Evolutionary conservation across 331 rosid species (phyloP).

Genomic region (Pyracantha coccinea): DNA sequence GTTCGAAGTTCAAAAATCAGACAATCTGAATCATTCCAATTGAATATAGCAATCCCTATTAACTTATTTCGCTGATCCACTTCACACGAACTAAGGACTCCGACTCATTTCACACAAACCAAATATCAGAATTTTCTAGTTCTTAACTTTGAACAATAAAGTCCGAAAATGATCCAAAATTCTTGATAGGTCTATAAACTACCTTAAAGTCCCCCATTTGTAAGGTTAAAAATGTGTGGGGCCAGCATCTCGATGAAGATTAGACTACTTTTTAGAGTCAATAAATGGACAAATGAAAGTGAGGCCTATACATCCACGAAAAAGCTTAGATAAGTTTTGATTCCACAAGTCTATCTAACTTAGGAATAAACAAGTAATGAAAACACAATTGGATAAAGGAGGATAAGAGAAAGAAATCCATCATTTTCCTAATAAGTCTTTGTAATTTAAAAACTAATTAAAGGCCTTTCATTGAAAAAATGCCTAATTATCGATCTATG

Average conservation of each 20-base stretch:
- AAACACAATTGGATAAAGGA: neutral
- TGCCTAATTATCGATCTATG: neutral
- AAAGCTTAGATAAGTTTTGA: neutral
- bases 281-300: neutral
- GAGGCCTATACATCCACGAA: no score
- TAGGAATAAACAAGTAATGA: neutral
- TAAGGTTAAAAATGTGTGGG: neutral
- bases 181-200: neutral
- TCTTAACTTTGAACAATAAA: no score
- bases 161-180: no score
- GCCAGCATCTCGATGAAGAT: neutral
- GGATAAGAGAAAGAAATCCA: neutral
- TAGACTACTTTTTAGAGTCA: neutral
- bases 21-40: no score
- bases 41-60: no score
- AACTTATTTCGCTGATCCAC: no score
- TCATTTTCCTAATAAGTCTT: neutral
- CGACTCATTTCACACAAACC: no score
- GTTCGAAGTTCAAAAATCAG: no score
- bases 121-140: rapidly evolving
- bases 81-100: no score
- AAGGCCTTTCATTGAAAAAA: neutral
- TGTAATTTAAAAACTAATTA: no score
- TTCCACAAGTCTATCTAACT: neutral
- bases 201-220: neutral